Base-by-base conservation (phyloP, 495 filamentous ascomycete genomes). In the Friedmanniomyces endolithicus region DNA sequence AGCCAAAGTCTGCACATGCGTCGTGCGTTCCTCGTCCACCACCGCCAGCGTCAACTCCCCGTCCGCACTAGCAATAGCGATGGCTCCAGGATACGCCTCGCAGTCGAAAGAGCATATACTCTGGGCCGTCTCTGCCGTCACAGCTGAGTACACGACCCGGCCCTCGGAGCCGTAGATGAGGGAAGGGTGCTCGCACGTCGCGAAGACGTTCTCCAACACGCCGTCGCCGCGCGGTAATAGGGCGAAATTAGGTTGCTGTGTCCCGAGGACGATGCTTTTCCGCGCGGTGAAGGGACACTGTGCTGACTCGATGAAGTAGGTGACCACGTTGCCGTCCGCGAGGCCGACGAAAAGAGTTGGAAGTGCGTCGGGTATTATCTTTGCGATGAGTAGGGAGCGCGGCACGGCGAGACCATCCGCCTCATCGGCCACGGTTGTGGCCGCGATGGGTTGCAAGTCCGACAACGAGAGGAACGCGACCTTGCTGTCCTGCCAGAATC, bases 281-380 rank as follows among this genome's bases (percentile, higher is more conserved):
- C 82, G 83, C 1, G 77, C 74, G 0, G 80, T 84, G 9, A 97
- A 70, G 6, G 75, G 67, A 57, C 77, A 75, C 40, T 78, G 74
- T 0, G 62, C 37, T 0, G 74, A 62, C 34, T 88, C 75, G n/a
- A 94, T 71, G 34, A 78, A 76, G 67, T 90, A 99, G 0, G 85
- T 95, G 46, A 92, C 77, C 11, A 99, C 85, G 61, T 85, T 86
- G 23, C 92, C 92, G 68, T 96, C 90, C 20, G 90, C 88, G 82
- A 95, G 87, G n/a, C 89, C 85, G 24, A 95, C 74, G 56, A 99
- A 88, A 1, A 99, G 71, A 0, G 85, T 95, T 1, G 88, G 82
- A 16, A 79, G 77, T 52, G 72, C 73, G 27, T 75, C 65, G 12
- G 67, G 65, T 14, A 95, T 75, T 1, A 96, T 72, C 44, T 86